Evolutionary conservation across 106 monocot genomes (phyloP).

Genomic region (Dactylorhiza incarnata): DNA sequence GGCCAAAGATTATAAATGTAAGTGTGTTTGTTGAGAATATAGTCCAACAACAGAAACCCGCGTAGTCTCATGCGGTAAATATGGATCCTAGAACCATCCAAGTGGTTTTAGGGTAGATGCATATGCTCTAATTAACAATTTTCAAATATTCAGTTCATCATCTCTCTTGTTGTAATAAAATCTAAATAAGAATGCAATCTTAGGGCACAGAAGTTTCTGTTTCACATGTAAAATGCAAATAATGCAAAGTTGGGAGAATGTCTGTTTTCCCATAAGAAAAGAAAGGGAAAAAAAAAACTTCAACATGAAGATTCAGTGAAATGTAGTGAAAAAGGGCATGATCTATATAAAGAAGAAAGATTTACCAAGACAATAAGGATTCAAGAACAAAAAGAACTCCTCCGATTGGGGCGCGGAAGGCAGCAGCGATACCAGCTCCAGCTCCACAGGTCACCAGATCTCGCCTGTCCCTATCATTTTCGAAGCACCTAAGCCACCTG

Average conservation of each 20-base stretch:
- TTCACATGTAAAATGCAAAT: not conserved
- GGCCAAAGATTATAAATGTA: too few species aligned
- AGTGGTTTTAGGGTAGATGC: too few species aligned
- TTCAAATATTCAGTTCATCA: not conserved
- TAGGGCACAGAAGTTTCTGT: not conserved
- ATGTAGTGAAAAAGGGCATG: not conserved
- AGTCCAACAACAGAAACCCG: too few species aligned
- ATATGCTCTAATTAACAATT: too few species aligned
- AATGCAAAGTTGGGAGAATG: not conserved
- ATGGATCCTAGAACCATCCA: too few species aligned
- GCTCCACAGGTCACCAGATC: slow-evolving; percentile 75
- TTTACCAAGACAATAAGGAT: slow-evolving; percentile 59
- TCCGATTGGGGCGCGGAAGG: slow-evolving; percentile 75
- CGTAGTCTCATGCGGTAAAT: too few species aligned
- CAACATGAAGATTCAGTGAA: not conserved
- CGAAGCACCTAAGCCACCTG: slow-evolving; percentile 49
- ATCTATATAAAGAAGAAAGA: not conserved
- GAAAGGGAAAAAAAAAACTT: not conserved
- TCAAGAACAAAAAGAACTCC: slow-evolving; percentile 82
- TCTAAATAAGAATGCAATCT: not conserved
- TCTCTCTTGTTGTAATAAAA: not conserved
- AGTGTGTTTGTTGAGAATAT: too few species aligned
- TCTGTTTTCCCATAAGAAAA: not conserved
- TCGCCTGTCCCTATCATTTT: slow-evolving; percentile 67
- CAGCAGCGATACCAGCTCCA: slow-evolving; percentile 59